These are phyloP conservation scores for Dothistroma septosporum DNA, from an alignment of 2,329 filamentous ascomycete species.

Conservation along the genomic window DNA sequence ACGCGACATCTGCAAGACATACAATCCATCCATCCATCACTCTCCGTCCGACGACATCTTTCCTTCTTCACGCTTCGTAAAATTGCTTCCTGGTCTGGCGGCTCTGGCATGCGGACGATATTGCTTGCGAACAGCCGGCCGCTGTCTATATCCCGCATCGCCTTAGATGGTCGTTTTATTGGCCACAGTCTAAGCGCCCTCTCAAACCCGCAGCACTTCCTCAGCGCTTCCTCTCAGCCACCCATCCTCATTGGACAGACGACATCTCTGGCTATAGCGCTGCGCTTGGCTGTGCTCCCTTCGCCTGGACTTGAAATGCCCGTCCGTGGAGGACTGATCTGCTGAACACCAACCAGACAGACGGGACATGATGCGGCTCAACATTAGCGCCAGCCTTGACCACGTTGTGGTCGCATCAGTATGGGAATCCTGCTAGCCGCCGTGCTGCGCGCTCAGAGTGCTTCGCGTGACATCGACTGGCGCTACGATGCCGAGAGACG, in stretches of 20 bases:
- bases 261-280: not conserved
- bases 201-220: slow-evolving; percentile 12
- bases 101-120: not conserved
- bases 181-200: slow-evolving; percentile 19
- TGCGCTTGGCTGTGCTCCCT: not conserved
- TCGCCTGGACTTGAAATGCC: slow-evolving; percentile 3
- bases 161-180: slow-evolving; percentile 6
- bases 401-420: slow-evolving; percentile 22
- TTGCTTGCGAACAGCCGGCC: not conserved
- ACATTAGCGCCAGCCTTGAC: slow-evolving; percentile 31
- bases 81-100: not conserved
- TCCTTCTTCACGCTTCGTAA: not conserved
- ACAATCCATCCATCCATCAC: not conserved
- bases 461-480: slow-evolving; percentile 20
- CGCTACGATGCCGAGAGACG: slow-evolving; percentile 16
- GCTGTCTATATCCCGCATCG: not conserved
- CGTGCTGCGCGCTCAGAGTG: slow-evolving; percentile 15
- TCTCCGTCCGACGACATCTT: not conserved
- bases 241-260: slow-evolving; percentile 5
- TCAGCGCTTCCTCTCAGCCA: slow-evolving; percentile 16
- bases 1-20: not conserved
- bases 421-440: slow-evolving; percentile 28
- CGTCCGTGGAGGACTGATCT: slow-evolving; percentile 14
- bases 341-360: slow-evolving; percentile 21
- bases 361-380: slow-evolving; percentile 23